Evolutionary conservation across 306 rosid genomes (phyloP).

Genomic region (Glycine tomentella): DNA sequence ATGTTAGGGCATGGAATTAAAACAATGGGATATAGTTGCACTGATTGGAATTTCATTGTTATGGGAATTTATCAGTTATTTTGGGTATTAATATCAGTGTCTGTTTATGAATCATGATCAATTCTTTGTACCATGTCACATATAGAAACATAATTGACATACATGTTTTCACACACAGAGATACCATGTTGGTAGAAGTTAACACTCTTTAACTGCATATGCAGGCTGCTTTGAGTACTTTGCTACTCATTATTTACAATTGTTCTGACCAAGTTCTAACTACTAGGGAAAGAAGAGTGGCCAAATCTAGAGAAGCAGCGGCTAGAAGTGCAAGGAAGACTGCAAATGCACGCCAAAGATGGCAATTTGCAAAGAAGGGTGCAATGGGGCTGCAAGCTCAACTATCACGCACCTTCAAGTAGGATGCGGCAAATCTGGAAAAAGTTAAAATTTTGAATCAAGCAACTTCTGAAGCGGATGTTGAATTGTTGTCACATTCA

Average conservation of each 20-base stretch:
- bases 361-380: slow-evolving; percentile 85
- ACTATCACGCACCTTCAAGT: slow-evolving; percentile 71
- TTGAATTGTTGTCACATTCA: slow-evolving; percentile 47
- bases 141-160: neutral
- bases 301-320: slow-evolving; percentile 90
- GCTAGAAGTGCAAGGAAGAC: slow-evolving; percentile 83
- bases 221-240: slow-evolving; percentile 95
- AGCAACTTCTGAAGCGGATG: slow-evolving; percentile 50
- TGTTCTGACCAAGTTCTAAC: slow-evolving; percentile 95
- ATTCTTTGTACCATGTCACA: slow-evolving; percentile 26
- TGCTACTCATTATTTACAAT: slow-evolving; percentile 94
- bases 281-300: slow-evolving; percentile 81
- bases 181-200: slow-evolving; percentile 42
- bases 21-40: slow-evolving; percentile 26
- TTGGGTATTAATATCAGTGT: neutral
- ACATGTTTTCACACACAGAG: neutral
- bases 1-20: slow-evolving; percentile 14
- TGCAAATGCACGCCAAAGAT: slow-evolving; percentile 79
- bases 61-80: neutral
- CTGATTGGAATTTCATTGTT: neutral
- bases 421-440: slow-evolving; percentile 51
- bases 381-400: slow-evolving; percentile 87
- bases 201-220: slow-evolving; percentile 58
- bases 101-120: neutral
- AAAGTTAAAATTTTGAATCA: slow-evolving; percentile 63